These are phyloP conservation scores for Funneliformis mosseae DNA, from an alignment of 192 early-diverging fungal species.

Conservation along the genomic window DNA sequence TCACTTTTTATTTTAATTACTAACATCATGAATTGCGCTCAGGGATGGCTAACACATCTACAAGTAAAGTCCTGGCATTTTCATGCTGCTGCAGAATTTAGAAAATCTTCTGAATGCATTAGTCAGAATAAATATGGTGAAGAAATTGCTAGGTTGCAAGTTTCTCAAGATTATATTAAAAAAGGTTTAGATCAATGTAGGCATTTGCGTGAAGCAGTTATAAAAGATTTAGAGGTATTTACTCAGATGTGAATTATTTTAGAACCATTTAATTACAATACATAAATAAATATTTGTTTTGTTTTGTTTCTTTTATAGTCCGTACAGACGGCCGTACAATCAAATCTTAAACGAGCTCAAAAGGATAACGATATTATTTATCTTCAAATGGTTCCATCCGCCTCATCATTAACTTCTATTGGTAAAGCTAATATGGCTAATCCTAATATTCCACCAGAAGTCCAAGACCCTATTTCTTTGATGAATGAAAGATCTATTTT, in stretches of 20 bases:
- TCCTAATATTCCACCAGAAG: slow-evolving; percentile 53
- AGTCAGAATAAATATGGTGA: slow-evolving; percentile 81
- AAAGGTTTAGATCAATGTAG: slow-evolving; percentile 45
- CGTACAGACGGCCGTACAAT: slow-evolving; percentile 50
- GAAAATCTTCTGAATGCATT: slow-evolving; percentile 75
- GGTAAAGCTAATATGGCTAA: slow-evolving; percentile 74
- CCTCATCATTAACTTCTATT: slow-evolving; percentile 62
- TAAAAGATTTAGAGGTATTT: slow-evolving; percentile 43
- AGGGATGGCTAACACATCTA: slow-evolving; percentile 54
- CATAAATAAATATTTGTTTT: background rate
- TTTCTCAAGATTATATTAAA: slow-evolving; percentile 52
- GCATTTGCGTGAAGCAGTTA: slow-evolving; percentile 42
- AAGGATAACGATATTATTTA: slow-evolving; percentile 95
- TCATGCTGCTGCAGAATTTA: slow-evolving; percentile 73
- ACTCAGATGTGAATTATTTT: background rate
- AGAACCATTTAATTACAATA: no score
- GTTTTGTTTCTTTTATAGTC: slow-evolving; percentile 30
- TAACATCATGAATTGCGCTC: slow-evolving; percentile 30
- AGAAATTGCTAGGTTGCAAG: slow-evolving; percentile 75
- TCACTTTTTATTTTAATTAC: background rate
- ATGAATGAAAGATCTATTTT: slow-evolving; percentile 57
- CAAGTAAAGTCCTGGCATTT: slow-evolving; percentile 78
- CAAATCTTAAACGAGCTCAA: slow-evolving; percentile 63
- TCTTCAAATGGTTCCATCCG: slow-evolving; percentile 71
- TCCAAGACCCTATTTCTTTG: slow-evolving; percentile 67